These are phyloP conservation scores for Colletotrichum australisinense DNA, from an alignment of 2,329 filamentous ascomycete species.

Conservation along the genomic window DNA sequence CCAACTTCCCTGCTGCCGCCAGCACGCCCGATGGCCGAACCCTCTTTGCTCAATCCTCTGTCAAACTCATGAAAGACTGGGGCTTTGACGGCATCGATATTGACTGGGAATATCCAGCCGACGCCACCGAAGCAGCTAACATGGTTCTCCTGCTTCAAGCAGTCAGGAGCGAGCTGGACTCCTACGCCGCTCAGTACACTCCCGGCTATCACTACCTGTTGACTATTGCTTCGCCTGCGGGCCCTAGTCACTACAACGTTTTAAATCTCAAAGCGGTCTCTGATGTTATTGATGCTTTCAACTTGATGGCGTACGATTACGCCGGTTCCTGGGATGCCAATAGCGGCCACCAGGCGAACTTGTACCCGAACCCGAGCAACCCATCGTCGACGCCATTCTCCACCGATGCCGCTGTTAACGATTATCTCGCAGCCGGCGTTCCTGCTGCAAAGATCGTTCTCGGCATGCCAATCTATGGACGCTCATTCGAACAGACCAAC, in stretches of 20 bases:
- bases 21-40: conserved; percentile 70
- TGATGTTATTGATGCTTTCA: conserved; percentile 68
- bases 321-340: conserved; percentile 73
- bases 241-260: conserved; percentile 58
- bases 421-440: conserved; percentile 71
- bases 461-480: conserved; percentile 83
- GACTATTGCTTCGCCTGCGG: conserved; percentile 63
- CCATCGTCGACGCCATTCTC: conserved; percentile 74
- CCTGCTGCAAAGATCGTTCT: conserved; percentile 74
- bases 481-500: conserved; percentile 76
- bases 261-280: conserved; percentile 61
- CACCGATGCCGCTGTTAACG: conserved; percentile 72
- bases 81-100: conserved; percentile 68
- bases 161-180: conserved; percentile 57
- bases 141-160: conserved; percentile 56
- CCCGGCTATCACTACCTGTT: conserved; percentile 61
- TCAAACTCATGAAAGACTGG: conserved; percentile 76
- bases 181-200: conserved; percentile 51
- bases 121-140: conserved; percentile 50
- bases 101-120: conserved; percentile 66
- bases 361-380: conserved; percentile 66
- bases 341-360: conserved; percentile 77
- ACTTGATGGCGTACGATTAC: conserved; percentile 78
- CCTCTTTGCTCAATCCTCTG: conserved; percentile 75
- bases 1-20: conserved; percentile 73